These are phyloP conservation scores for Cornus controversa DNA, from an alignment of 148 eudicot genomes.

Conservation along the genomic window DNA sequence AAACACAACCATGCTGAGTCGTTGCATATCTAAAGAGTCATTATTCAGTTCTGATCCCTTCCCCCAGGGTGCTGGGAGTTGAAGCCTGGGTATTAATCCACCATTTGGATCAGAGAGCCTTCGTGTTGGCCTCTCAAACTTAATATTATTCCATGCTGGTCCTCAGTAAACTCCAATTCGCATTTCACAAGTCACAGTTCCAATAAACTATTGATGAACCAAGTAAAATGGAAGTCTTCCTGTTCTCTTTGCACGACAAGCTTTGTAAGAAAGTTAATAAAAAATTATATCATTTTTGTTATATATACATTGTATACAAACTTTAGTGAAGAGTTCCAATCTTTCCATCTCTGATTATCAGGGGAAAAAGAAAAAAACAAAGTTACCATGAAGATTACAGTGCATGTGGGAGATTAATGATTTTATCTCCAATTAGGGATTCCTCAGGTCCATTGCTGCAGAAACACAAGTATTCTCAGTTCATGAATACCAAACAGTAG, in stretches of 20 bases:
- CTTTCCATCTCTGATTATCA: background rate
- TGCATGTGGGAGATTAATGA: slow-evolving; percentile 44
- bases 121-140: no score
- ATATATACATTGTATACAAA: slow-evolving; percentile 3
- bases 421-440: slow-evolving; percentile 30
- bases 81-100: no score
- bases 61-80: no score
- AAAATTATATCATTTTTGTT: background rate
- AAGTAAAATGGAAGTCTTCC: background rate
- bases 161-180: no score
- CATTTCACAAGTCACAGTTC: no score
- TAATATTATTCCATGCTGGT: no score
- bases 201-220: background rate
- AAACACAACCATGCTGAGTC: no score
- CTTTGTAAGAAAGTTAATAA: background rate
- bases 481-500: background rate
- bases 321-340: background rate
- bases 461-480: slow-evolving; percentile 9
- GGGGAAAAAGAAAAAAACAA: background rate
- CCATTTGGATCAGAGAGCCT: no score
- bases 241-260: background rate
- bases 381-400: slow-evolving; percentile 1
- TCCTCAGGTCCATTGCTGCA: slow-evolving; percentile 77
- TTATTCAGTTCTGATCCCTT: no score
- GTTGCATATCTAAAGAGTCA: no score